Evolutionary conservation across 2,329 filamentous ascomycete species (phyloP), one percentile per base, ranked within the genome.

Genomic region (Bimuria novae-zelandiae): DNA sequence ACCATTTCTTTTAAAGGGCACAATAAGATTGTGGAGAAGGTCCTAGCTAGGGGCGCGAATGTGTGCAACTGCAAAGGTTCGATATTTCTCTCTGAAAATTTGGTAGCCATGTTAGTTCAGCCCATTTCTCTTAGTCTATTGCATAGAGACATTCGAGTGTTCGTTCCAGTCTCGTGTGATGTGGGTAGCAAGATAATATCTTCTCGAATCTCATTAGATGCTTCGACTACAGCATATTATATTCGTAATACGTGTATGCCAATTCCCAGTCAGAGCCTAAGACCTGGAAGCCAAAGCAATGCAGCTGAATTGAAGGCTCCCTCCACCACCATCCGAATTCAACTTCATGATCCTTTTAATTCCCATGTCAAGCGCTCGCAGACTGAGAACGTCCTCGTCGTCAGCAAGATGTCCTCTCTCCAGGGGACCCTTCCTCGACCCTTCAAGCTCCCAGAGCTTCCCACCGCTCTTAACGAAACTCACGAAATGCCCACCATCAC

Each of bases 401-500:
- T 60, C 61, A 17, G 45, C 63, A 39, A 79, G 58, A 44, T 27
- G 41, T 7, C 77, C 77, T n/a, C 89, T 77, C 58, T 89, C 83
- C 43, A 92, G 72, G 1, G 89, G 89, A 0, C 89, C 89, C 61
- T 86, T 87, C 50, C 87, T 78, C 22, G 79, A 71, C 0, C 90
- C 90, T 75, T 93, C 89, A 63, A 93, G 72, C 77, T 93, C 90
- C 84, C 88, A 93, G 42, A 93, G 78, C 43, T 86, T 87, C 70
- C 88, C 84, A 48, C 74, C 76, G 3, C 79, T 80, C 78, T 91
- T 92, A 46, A 93, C 88, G 75, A 97, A 97, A 67, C 89, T 92
- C 46, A 97, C 92, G 72, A 94, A 97, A 78, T 97, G 92, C 65
- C 95, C 79, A 70, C 96, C 92, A 16, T 95, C 80, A 52, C 51